phyloP scores from a whole-genome alignment of 805 yeast species.

The Martiniozyma abietophila region DNA sequence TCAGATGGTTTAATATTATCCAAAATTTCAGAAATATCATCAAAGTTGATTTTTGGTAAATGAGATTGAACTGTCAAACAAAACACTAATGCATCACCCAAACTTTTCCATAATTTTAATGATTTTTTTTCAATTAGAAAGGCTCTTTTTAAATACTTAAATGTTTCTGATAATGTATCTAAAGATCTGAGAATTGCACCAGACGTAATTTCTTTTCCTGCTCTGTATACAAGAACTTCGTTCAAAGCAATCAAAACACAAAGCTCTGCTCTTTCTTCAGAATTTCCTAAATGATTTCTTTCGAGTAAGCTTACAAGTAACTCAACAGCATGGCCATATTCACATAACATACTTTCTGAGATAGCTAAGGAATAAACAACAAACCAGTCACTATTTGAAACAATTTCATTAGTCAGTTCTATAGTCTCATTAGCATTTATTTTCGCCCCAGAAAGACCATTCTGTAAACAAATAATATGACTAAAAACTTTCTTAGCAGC shows the following conservation, averaged over 20 bases:
- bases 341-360: slow-evolving; percentile 53
- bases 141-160: slow-evolving; percentile 21
- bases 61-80: slow-evolving; percentile 48
- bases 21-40: slow-evolving; percentile 21
- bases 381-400: slow-evolving; percentile 36
- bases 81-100: slow-evolving; percentile 48
- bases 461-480: slow-evolving; percentile 48
- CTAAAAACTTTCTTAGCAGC: slow-evolving; percentile 80
- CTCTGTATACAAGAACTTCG: slow-evolving; percentile 47
- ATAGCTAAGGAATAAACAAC: slow-evolving; percentile 61
- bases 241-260: slow-evolving; percentile 44
- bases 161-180: slow-evolving; percentile 31
- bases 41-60: slow-evolving; percentile 40
- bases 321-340: slow-evolving; percentile 51
- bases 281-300: slow-evolving; percentile 4
- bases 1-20: slow-evolving; percentile 5
- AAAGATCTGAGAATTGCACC: slow-evolving; percentile 68
- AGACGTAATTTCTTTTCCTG: slow-evolving; percentile 39
- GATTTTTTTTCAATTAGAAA: slow-evolving; percentile 25
- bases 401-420: slow-evolving; percentile 10
- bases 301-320: slow-evolving; percentile 35
- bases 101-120: slow-evolving; percentile 56
- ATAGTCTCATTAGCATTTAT: not conserved
- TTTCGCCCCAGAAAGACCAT: slow-evolving; percentile 20
- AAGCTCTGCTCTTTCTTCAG: slow-evolving; percentile 33